Evolutionary conservation across 2,329 filamentous ascomycete species (phyloP).

Genomic region (Stagonosporopsis tanaceti): DNA sequence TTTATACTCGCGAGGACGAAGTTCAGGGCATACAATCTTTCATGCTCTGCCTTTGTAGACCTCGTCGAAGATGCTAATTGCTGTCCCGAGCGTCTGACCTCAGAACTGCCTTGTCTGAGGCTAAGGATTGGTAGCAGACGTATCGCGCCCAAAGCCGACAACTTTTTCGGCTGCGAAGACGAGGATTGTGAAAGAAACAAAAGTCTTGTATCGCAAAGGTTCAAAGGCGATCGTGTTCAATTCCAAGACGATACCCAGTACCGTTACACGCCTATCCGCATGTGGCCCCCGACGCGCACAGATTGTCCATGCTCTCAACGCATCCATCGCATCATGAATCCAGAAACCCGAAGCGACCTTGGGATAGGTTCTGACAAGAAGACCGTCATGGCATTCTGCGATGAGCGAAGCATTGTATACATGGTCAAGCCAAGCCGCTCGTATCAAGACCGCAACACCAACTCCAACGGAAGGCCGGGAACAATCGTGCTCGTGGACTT

Average conservation of each 20-base stretch:
- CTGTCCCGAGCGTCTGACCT: conserved; percentile 32
- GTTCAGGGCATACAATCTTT: conserved; percentile 63
- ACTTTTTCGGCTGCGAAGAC: too few species aligned
- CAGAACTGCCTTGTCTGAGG: conserved; percentile 50
- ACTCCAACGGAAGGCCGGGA: conserved; percentile 31
- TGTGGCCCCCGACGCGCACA: conserved; percentile 46
- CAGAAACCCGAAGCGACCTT: neutral
- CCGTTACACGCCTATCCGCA: conserved; percentile 37
- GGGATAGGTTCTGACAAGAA: conserved; percentile 19
- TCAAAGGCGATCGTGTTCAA: neutral
- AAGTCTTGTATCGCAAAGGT: neutral
- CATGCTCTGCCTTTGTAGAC: conserved; percentile 66
- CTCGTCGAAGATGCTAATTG: conserved; percentile 62
- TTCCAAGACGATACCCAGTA: conserved; percentile 33
- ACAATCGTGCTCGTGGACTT: conserved; percentile 47
- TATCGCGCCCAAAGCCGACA: conserved; percentile 37
- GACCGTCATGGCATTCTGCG: conserved; percentile 39
- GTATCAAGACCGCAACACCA: conserved; percentile 24
- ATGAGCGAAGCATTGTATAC: conserved; percentile 47
- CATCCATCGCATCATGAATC: conserved; percentile 47
- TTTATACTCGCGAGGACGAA: conserved; percentile 64
- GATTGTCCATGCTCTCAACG: conserved; percentile 38
- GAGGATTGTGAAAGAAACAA: neutral
- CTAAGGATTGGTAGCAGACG: conserved; percentile 61
- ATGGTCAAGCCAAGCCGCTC: conserved; percentile 37